These are phyloP conservation scores for Penicillium samsonianum DNA, from an alignment of 495 filamentous ascomycete species.

Conservation along the genomic window DNA sequence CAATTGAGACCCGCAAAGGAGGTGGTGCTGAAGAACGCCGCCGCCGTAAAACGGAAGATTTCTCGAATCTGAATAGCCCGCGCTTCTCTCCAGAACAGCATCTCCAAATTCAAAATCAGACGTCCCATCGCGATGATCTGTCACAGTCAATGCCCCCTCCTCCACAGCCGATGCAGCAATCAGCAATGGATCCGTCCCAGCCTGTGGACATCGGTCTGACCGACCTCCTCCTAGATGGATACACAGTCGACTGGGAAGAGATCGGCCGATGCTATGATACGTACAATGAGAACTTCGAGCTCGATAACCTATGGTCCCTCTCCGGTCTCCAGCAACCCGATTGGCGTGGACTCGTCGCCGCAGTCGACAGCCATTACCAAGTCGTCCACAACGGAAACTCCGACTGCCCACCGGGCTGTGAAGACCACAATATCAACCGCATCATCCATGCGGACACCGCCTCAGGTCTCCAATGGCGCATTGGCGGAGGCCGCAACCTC, in stretches of 20 bases:
- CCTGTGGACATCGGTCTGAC: constrained; percentile 35
- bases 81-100: constrained; percentile 37
- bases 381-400: constrained; percentile 38
- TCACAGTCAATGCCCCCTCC: constrained; percentile 30
- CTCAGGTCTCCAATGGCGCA: constrained; percentile 38
- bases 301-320: constrained; percentile 46
- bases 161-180: constrained; percentile 21
- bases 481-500: constrained; percentile 33
- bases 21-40: constrained; percentile 43
- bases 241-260: constrained; percentile 42
- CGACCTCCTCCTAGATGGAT: constrained; percentile 42
- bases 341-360: constrained; percentile 48
- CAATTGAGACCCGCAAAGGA: constrained; percentile 58
- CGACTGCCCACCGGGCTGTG: constrained; percentile 35
- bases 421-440: constrained; percentile 37
- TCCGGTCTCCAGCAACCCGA: constrained; percentile 48
- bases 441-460: constrained; percentile 38
- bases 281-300: constrained; percentile 44
- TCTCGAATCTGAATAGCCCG: constrained; percentile 33
- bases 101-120: constrained; percentile 37
- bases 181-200: constrained; percentile 20
- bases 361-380: constrained; percentile 50
- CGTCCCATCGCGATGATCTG: constrained; percentile 30
- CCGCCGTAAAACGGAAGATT: constrained; percentile 46
- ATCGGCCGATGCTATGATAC: constrained; percentile 39